Evolutionary conservation across 805 yeast genomes (phyloP).

Genomic region (Candida glaebosa): DNA sequence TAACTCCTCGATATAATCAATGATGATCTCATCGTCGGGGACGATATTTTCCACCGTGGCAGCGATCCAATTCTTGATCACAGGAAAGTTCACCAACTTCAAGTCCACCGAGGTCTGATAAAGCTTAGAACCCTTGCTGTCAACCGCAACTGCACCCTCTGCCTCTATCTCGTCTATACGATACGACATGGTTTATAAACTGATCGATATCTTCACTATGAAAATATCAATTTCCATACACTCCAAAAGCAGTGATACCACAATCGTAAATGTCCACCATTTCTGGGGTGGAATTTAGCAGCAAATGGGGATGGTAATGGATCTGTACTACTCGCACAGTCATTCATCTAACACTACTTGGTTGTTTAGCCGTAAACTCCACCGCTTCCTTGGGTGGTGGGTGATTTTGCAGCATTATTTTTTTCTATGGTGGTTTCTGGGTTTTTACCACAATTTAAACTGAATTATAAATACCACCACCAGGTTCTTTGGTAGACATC

Average conservation of each 20-base stretch:
- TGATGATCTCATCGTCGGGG: slow-evolving; percentile 51
- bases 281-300: neutral
- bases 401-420: neutral
- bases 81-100: slow-evolving; percentile 33
- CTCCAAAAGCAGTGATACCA: too few relatives aligned
- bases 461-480: neutral
- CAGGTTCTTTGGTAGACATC: neutral
- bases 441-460: neutral
- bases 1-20: slow-evolving; percentile 44
- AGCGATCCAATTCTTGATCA: slow-evolving; percentile 41
- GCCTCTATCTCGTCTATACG: neutral
- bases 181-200: too few relatives aligned
- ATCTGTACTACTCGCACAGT: too few relatives aligned
- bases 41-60: slow-evolving; percentile 29
- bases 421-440: neutral
- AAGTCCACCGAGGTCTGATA: slow-evolving; percentile 17
- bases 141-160: neutral
- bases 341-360: too few relatives aligned
- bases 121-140: neutral
- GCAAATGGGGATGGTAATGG: too few relatives aligned
- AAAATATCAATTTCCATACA: too few relatives aligned
- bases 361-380: too few relatives aligned
- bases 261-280: neutral
- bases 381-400: too few relatives aligned
- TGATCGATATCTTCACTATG: too few relatives aligned